Evolutionary conservation across 345 rosid genomes (phyloP), one percentile per base, ranked within the genome.

Genomic region (Corchorus olitorius): DNA sequence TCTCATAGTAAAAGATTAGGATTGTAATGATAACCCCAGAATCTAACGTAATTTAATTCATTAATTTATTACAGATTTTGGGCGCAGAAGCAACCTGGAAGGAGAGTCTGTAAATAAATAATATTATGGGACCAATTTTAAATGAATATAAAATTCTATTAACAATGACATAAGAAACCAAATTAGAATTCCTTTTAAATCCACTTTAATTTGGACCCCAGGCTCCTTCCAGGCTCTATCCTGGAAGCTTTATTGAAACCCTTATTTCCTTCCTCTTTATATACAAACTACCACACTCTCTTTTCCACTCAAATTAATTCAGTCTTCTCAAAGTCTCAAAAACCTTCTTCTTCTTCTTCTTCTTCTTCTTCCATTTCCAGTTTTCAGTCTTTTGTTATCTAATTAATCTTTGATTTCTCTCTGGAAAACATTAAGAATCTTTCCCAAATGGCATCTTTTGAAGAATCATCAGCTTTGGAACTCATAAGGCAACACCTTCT

Each of bases 401-500:
- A 27, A 27, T 0, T 1, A 3, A 39, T n/a, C 55, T 9, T 3
- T 6, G 7, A 34, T 12, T 67, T 43, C 35, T 43, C 15, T 4
- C 6, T 43, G 13, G 5, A 14, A 19, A 41, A 41, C 22, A 9
- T 43, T 0, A 9, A 8, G 3, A 4, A 6, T 22, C 3, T 4
- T 6, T 10, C 27, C 3, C 0, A 39, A 33, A 84, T 82, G 87
- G 88, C 78, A 3, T 75, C 62, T 52, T 19, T 12, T 0, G 55
- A 82, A 63, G 94, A 91, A 65, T 43, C 81, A 65, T 83, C 87
- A 20, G 65, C 89, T 58, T 78, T 92, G 61, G 92, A 92, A 55
- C 83, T 77, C 78, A 91, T 92, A 7, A 86, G 84, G 76, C 87
- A 87, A 43, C 93, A 91, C 82, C 94, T 91, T 64, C 83, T 89